Base-by-base conservation (phyloP, 2,329 filamentous ascomycete genomes). In the Colletotrichum lindemuthianum region DNA sequence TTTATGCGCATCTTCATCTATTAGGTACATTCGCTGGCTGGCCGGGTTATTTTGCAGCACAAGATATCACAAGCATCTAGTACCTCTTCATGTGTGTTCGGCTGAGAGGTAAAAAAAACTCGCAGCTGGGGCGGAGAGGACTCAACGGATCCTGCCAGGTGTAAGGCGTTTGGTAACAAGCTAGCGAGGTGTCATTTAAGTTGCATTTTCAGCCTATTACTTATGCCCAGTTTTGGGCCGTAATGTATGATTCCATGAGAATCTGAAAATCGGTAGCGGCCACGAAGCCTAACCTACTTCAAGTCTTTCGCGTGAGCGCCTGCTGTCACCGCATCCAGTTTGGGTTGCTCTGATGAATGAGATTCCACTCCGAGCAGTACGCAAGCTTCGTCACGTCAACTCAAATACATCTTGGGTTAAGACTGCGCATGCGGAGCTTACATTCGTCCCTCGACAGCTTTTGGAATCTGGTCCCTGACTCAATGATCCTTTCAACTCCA, bases 201-300 rank as follows among this genome's bases (percentile, higher is more conserved):
- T 51, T 57, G 37, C 52, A 57, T 65, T 56, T 41, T 47, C 47
- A 53, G 52, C 41, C 32, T 32, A 11, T 44, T 13, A 24, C 33
- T 15, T 40, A 40, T 33, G 39, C 49, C 41, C 16, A 13, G 24
- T 11, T 12, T 15, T 24, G 40, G 63, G 37, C 60, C 33, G 36
- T 64, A 66, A 64, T 66, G 33, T 54, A 54, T 10, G 53, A 59
- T 55, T 65, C 53, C 36, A 59, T 33, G 53, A 54, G 48, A 64
- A 65, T 57, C 41, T 56, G 41, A 32, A 39, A 53, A 53, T 33
- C 13, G 37, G 15, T 32, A 48, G 47, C 47, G 40, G 41, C 16
- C 7, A 51, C 24, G 41, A 40, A 37, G 33, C 36, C 44, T 39
- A 33, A 15, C 34, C 43, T 47, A 49, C 11, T 43, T 56, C 2